phyloP scores from a whole-genome alignment of 306 rosid genomes.

The Dicorynia guianensis region DNA sequence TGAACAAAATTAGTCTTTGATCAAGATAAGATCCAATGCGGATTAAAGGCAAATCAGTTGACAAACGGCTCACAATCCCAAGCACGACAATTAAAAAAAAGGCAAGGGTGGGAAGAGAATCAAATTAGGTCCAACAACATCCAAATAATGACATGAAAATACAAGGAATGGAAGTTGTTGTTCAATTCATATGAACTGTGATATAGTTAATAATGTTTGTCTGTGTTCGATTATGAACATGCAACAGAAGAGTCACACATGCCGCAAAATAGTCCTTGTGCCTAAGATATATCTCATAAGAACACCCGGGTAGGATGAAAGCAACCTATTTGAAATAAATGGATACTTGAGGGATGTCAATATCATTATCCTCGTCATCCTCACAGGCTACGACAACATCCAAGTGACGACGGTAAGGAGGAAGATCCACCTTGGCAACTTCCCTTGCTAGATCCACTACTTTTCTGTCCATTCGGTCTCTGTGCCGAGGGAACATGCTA shows the following conservation, averaged over 20 bases:
- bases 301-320: slow-evolving; percentile 39
- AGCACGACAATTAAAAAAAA: no score
- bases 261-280: slow-evolving; percentile 39
- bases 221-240: slow-evolving; percentile 31
- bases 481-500: slow-evolving; percentile 77
- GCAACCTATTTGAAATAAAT: slow-evolving; percentile 79
- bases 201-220: slow-evolving; percentile 30
- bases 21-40: no score
- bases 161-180: slow-evolving; percentile 31
- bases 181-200: slow-evolving; percentile 39
- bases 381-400: slow-evolving; percentile 96
- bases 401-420: slow-evolving; percentile 73
- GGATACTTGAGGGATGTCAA: slow-evolving; percentile 87
- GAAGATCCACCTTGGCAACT: slow-evolving; percentile 77
- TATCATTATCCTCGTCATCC: slow-evolving; percentile 90
- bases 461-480: slow-evolving; percentile 81
- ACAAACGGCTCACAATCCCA: slow-evolving; percentile 12
- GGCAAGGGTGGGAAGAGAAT: not conserved
- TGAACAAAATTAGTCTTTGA: no score
- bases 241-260: slow-evolving; percentile 32
- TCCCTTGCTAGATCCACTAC: slow-evolving; percentile 83
- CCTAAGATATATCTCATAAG: slow-evolving; percentile 39
- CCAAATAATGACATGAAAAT: slow-evolving; percentile 5
- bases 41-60: not conserved
- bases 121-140: not conserved